Base-by-base conservation (phyloP, 371 early-diverging fungal genomes). In the Lichtheimia hyalospora region DNA sequence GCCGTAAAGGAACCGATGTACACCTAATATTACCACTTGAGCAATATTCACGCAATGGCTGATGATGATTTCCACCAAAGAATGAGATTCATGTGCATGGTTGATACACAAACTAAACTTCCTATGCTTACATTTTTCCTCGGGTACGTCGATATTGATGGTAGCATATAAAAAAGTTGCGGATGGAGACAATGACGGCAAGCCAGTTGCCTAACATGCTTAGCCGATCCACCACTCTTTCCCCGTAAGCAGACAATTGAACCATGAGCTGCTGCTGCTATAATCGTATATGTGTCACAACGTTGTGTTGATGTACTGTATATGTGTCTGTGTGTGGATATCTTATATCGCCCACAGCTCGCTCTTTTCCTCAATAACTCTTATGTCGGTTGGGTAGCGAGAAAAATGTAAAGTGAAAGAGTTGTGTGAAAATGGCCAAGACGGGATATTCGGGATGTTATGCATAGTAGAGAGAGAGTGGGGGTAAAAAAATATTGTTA, bases 151-250 rank as follows among this genome's bases (percentile, higher is more conserved):
- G 48, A 25, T 68, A 77, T 58, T 74, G 74, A 16, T 64, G 49
- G 34, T 57, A 66, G 23, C 78, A 72, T 0, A 72, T 63, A n/a
- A 64, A 34, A 16, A 70, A 68, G 34, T 77, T 77, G 54, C 78
- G 60, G 52, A 63, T 63, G 25, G 68, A 74, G 1, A 74, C 57
- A 27, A 74, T 44, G 27, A 72, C 74, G 15, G 74, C 64, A n/a
- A 77, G 54, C 78, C 78, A 77, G 72, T 71, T 77, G 27, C 72
- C 70, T 49, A 77, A 67, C 55, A 77, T 64, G 44, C 64, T 72
- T n/a, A 77, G 58, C 27, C 74, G 66, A 51, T 72, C 70, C 8
- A 77, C 64, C 16, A 77, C 74, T 27, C 68, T 61, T 40, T 55
- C 54, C n/a, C 69, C 74, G 57, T 77, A 70, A 23, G 43, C 54